These are phyloP conservation scores for Polyporus tsugae DNA, from an alignment of 1,284 basidiomycete genomes.

Conservation along the genomic window DNA sequence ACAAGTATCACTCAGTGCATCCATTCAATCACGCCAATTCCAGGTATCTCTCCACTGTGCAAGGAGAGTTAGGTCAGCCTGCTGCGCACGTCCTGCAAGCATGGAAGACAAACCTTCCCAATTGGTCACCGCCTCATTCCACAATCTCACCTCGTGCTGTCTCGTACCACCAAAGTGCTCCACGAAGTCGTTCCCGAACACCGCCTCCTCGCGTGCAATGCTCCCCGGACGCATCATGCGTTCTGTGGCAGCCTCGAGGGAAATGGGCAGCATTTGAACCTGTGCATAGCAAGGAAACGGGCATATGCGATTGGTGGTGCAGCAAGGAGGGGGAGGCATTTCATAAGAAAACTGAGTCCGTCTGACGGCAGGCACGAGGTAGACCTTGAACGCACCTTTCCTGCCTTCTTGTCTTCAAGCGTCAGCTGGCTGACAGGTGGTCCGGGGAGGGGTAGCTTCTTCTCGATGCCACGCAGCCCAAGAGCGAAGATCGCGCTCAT, in stretches of 20 bases:
- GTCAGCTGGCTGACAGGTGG: slow-evolving; percentile 74
- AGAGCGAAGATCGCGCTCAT: slow-evolving; percentile 88
- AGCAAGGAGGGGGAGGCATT: background rate
- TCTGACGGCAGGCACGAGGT: slow-evolving; percentile 1
- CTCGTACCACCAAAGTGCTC: slow-evolving; percentile 95
- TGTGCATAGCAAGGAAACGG: slow-evolving; percentile 35
- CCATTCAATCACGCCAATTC: slow-evolving; percentile 67
- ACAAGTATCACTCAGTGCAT: slow-evolving; percentile 9
- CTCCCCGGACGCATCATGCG: slow-evolving; percentile 83
- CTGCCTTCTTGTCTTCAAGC: slow-evolving; percentile 62
- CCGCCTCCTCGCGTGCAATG: slow-evolving; percentile 76
- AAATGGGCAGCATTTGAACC: slow-evolving; percentile 79
- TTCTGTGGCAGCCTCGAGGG: slow-evolving; percentile 81
- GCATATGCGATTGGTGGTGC: background rate
- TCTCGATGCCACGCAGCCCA: slow-evolving; percentile 88
- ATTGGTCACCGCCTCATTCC: slow-evolving; percentile 90
- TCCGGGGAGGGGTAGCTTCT: slow-evolving; percentile 72
- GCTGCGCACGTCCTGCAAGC: background rate
- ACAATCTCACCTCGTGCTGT: slow-evolving; percentile 86
- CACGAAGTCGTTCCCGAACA: slow-evolving; percentile 90
- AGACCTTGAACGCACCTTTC: slow-evolving; percentile 53
- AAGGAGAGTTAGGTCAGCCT: background rate
- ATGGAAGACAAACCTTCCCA: slow-evolving; percentile 79
- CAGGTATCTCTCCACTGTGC: slow-evolving; percentile 83
- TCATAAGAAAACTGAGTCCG: background rate